phyloP scores from a whole-genome alignment of 1,139 yeast genomes.

The Candida gigantensis region DNA sequence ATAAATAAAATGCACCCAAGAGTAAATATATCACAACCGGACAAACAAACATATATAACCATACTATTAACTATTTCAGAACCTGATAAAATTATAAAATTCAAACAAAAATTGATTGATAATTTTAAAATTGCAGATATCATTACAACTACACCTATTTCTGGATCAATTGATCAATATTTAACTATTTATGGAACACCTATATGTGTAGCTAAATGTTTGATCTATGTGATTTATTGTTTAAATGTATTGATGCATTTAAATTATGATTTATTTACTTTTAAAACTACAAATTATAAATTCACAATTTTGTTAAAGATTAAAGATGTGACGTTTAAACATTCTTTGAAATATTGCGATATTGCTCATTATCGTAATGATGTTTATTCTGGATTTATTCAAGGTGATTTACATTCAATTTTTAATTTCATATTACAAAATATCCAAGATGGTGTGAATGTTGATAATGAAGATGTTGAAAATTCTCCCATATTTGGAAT shows the following conservation, averaged over 20 bases:
- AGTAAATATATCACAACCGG: conserved; percentile 1
- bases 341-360: conserved; percentile 14
- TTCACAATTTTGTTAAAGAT: conserved; percentile 13
- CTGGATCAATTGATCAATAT: conserved; percentile 33
- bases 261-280: conserved; percentile 23
- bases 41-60: conserved; percentile 9
- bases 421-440: conserved; percentile 14
- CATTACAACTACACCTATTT: conserved; percentile 20
- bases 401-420: conserved; percentile 24
- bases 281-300: conserved; percentile 33
- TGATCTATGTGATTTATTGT: conserved; percentile 23
- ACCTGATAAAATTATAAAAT: conserved; percentile 15
- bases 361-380: conserved; percentile 10
- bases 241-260: conserved; percentile 28
- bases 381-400: conserved; percentile 16
- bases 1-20: conserved; percentile 12
- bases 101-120: conserved; percentile 15
- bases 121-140: conserved; percentile 24
- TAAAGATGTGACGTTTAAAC: not conserved
- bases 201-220: conserved; percentile 23
- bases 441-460: conserved; percentile 8
- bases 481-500: conserved; percentile 25
- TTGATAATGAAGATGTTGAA: conserved; percentile 19
- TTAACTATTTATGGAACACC: conserved; percentile 29
- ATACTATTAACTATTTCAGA: conserved; percentile 30